Evolutionary conservation across 371 early-diverging fungal genomes (phyloP).

Genomic region (Batkoa obscura): DNA sequence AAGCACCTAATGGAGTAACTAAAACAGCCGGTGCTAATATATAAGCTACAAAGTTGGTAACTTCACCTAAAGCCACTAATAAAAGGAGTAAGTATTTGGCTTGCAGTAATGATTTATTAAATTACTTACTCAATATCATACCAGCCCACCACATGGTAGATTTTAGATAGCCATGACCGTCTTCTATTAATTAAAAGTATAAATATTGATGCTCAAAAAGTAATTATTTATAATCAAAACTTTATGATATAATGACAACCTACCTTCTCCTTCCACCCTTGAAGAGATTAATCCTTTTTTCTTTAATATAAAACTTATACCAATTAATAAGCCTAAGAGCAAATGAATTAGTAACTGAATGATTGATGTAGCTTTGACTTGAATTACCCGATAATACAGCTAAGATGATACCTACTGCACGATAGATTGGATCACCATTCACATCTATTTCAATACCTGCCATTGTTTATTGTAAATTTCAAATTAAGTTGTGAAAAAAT

Average conservation of each 20-base stretch:
- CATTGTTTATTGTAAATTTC: too few relatives aligned
- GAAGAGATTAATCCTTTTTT: conserved; percentile 78
- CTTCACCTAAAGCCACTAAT: conserved; percentile 63
- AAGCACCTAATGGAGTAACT: conserved; percentile 89
- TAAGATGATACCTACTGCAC: conserved; percentile 6
- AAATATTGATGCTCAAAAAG: conserved; percentile 3
- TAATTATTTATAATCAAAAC: too few relatives aligned
- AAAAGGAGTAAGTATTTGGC: neutral
- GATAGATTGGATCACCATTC: conserved; percentile 1
- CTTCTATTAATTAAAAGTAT: conserved; percentile 37
- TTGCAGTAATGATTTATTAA: neutral
- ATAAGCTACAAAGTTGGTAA: conserved; percentile 87
- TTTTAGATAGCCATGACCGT: conserved; percentile 64
- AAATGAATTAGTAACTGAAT: neutral
- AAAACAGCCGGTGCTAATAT: conserved; percentile 85
- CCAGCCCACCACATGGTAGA: conserved; percentile 89
- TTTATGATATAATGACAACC: neutral
- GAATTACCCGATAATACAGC: conserved; percentile 9
- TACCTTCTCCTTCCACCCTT: conserved; percentile 25
- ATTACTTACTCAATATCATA: conserved; percentile 46
- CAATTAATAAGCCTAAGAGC: conserved; percentile 60
- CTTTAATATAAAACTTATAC: conserved; percentile 77
- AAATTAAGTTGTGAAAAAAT: too few relatives aligned
- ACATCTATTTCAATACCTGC: neutral
- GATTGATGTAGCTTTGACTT: neutral